Evolutionary conservation across 140 eudicot genomes (phyloP).

Genomic region (Flaveria floridana): DNA sequence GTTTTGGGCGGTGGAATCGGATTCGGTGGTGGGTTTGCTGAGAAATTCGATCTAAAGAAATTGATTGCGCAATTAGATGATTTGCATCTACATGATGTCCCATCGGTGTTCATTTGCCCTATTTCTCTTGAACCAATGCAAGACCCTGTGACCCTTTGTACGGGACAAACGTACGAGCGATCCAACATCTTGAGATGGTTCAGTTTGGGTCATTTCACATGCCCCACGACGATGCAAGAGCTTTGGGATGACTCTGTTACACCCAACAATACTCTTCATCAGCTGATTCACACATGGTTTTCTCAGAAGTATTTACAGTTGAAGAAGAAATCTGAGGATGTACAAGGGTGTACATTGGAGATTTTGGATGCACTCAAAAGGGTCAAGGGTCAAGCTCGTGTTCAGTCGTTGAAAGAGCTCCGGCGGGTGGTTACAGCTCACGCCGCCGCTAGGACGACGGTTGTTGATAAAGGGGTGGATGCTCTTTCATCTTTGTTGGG

Average conservation of each 20-base stretch:
- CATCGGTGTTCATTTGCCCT: constrained; percentile 89
- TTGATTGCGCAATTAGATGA: constrained; percentile 68
- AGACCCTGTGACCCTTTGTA: constrained; percentile 96
- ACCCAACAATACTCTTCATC: constrained; percentile 76
- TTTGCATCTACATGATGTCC: constrained; percentile 49
- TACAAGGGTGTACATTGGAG: constrained; percentile 70
- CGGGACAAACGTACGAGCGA: constrained; percentile 95
- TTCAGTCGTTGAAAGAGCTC: constrained; percentile 68
- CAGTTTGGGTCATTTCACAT: constrained; percentile 82
- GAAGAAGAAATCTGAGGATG: constrained; percentile 94
- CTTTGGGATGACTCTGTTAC: constrained; percentile 97
- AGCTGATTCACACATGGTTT: constrained; percentile 73
- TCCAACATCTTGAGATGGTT: constrained; percentile 85
- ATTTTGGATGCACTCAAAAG: constrained; percentile 59
- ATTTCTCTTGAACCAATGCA: constrained; percentile 94
- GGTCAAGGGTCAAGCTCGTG: constrained; percentile 86
- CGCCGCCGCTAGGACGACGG: constrained; percentile 50
- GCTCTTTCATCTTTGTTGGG: constrained; percentile 64
- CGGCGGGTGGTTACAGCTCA: constrained; percentile 52
- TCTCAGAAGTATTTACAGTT: constrained; percentile 74
- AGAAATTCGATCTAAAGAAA: constrained; percentile 73
- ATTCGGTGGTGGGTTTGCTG: constrained; percentile 44
- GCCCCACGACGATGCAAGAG: constrained; percentile 99
- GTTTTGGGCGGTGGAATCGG: constrained; percentile 59
- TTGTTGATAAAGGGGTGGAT: constrained; percentile 61